phyloP scores from a whole-genome alignment of 2,329 filamentous ascomycete species.

The Arthrobotrys entomopaga region DNA sequence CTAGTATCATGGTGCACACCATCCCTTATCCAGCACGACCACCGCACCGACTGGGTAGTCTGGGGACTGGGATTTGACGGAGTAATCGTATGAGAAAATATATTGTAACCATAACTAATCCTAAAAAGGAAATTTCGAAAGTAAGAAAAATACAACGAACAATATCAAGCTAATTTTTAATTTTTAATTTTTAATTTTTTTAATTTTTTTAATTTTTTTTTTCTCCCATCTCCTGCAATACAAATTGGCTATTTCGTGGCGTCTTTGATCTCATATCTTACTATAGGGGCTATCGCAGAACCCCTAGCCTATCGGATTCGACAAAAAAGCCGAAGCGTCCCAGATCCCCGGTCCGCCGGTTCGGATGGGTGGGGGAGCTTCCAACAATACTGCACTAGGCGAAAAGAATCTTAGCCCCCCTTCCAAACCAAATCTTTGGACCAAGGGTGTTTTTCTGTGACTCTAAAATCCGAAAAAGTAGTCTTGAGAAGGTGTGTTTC shows the following conservation, averaged over 20 bases:
- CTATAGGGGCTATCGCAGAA: conserved; percentile 25
- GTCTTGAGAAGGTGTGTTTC: conserved; percentile 7
- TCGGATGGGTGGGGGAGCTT: conserved; percentile 31
- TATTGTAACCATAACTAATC: too few species aligned
- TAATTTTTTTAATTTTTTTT: too few species aligned
- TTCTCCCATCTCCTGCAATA: not conserved
- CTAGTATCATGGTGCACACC: too few species aligned
- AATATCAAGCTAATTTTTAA: too few species aligned
- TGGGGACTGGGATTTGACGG: too few species aligned
- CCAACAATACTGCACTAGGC: conserved; percentile 30
- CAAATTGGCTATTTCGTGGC: conserved; percentile 50
- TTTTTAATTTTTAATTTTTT: too few species aligned
- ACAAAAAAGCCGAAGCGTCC: conserved; percentile 45
- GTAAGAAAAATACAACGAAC: too few species aligned
- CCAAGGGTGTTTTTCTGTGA: conserved; percentile 53
- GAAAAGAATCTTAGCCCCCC: conserved; percentile 27
- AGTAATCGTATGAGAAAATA: too few species aligned
- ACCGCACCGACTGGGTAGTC: too few species aligned
- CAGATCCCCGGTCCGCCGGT: conserved; percentile 51
- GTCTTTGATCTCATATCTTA: conserved; percentile 32
- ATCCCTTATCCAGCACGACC: not conserved
- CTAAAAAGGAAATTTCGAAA: too few species aligned
- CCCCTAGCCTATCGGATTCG: conserved; percentile 53
- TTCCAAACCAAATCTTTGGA: conserved; percentile 46
- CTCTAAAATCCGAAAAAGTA: conserved; percentile 27